phyloP scores from a whole-genome alignment of 768 basidiomycete species.

The Tephrocybe sp. region DNA sequence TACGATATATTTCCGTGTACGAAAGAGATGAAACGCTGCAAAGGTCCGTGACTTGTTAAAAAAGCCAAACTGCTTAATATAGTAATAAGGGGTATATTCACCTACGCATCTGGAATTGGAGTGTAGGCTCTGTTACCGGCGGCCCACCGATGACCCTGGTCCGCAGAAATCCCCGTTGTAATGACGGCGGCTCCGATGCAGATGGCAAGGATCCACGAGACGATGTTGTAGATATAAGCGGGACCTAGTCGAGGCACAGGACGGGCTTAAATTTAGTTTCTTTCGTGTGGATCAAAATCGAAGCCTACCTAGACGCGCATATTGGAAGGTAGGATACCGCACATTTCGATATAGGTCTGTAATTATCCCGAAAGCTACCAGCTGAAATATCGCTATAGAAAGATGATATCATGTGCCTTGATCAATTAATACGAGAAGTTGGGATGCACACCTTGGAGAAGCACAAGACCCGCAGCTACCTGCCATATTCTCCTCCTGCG shows the following conservation, averaged over 20 bases:
- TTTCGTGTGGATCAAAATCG: neutral
- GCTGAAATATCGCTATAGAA: conserved; percentile 52
- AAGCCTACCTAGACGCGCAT: conserved; percentile 58
- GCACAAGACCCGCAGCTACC: conserved; percentile 63
- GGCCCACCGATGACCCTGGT: conserved; percentile 68
- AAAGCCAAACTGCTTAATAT: too few species aligned
- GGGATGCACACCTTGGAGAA: conserved; percentile 54
- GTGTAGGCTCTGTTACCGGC: conserved; percentile 73
- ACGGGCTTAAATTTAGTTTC: too few species aligned
- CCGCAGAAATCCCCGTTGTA: conserved; percentile 62
- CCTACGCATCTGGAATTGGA: conserved; percentile 27
- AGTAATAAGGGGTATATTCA: too few species aligned
- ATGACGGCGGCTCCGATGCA: conserved; percentile 54
- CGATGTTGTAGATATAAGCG: conserved; percentile 56
- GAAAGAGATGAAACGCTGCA: too few species aligned
- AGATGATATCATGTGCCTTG: neutral
- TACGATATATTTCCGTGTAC: too few species aligned
- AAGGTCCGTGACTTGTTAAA: too few species aligned
- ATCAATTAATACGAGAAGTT: neutral
- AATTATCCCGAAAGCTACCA: conserved; percentile 62
- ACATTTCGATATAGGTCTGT: conserved; percentile 56
- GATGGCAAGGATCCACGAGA: conserved; percentile 63
- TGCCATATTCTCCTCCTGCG: conserved; percentile 77
- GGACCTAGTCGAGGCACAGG: too few species aligned
- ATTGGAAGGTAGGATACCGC: conserved; percentile 49